Evolutionary conservation across 768 basidiomycete species (phyloP).

Genomic region (Hysterangium stoloniferum): DNA sequence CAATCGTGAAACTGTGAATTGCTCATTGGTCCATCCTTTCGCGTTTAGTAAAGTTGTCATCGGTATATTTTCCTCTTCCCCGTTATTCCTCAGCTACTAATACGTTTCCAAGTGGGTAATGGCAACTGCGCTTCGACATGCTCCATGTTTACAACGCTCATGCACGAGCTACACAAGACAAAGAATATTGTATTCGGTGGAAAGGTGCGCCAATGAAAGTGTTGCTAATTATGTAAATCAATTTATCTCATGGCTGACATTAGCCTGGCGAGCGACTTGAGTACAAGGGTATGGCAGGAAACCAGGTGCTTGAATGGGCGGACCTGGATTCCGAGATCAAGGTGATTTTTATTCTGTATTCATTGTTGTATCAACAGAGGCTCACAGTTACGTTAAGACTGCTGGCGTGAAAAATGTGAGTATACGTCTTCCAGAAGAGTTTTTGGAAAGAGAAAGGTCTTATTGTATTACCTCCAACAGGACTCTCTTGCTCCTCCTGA

Average conservation of each 20-base stretch:
- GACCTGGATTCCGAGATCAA: slow-evolving; percentile 56
- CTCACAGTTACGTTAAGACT: slow-evolving; percentile 22
- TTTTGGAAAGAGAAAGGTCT: slow-evolving; percentile 29
- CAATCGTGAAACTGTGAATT: background rate
- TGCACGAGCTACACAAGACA: slow-evolving; percentile 47
- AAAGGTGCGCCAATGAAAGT: slow-evolving; percentile 19
- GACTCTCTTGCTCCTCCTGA: slow-evolving; percentile 33
- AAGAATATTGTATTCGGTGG: slow-evolving; percentile 52
- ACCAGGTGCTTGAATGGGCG: slow-evolving; percentile 55
- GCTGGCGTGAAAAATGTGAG: slow-evolving; percentile 27
- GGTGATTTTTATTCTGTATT: background rate
- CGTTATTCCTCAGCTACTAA: background rate
- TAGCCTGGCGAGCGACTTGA: slow-evolving; percentile 38
- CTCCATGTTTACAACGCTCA: slow-evolving; percentile 54
- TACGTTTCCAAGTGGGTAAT: slow-evolving; percentile 25
- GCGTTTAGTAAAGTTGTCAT: slow-evolving; percentile 1
- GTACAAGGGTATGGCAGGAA: slow-evolving; percentile 47
- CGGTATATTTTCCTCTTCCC: background rate
- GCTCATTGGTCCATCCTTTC: background rate
- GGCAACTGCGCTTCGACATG: slow-evolving; percentile 50
- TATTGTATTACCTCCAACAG: slow-evolving; percentile 16
- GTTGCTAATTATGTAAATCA: background rate
- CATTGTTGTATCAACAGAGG: background rate
- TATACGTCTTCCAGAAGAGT: background rate
- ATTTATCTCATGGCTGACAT: background rate